Conservation (phyloP, 768 basidiomycete species). For the Psilocybe cubensis region DNA sequence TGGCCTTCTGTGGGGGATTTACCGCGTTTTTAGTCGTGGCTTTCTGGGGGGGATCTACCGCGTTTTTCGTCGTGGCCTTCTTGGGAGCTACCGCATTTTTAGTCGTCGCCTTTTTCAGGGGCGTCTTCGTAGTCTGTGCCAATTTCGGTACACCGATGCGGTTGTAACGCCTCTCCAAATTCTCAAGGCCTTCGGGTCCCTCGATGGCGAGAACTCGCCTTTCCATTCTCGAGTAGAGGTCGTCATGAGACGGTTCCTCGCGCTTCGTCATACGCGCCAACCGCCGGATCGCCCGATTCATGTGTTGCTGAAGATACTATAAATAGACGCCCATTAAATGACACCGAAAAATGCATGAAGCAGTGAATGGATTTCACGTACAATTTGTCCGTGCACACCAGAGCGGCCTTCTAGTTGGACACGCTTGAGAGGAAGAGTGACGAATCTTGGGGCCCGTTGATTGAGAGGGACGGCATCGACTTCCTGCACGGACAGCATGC, state of each 20-base stretch:
- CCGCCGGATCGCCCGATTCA: constrained; percentile 67
- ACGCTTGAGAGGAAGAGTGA: constrained; percentile 49
- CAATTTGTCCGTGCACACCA: constrained; percentile 33
- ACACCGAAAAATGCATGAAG: not conserved
- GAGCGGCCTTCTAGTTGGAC: constrained; percentile 27
- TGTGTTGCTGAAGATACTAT: constrained; percentile 70
- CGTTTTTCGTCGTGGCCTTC: not conserved
- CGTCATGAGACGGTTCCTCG: constrained; percentile 47
- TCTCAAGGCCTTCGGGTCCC: constrained; percentile 29
- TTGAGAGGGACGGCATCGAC: constrained; percentile 47
- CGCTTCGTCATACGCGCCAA: constrained; percentile 72
- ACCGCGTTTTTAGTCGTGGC: no score
- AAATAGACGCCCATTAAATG: not conserved
- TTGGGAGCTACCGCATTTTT: not conserved
- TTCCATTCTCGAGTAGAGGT: constrained; percentile 42
- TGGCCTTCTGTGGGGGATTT: no score
- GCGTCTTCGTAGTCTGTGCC: constrained; percentile 1
- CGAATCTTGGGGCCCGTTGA: constrained; percentile 31
- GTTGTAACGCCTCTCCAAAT: constrained; percentile 30
- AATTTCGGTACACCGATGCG: constrained; percentile 25
- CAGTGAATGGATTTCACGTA: constrained; percentile 2
- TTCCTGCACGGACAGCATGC: constrained; percentile 39
- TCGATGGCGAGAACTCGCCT: constrained; percentile 33
- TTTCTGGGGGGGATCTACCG: no score
- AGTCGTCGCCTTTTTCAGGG: no score